Percentiles rank a stretch among this genome's conserved stretches.
phyloP scores from a whole-genome alignment of 2,329 filamentous ascomycete genomes.

The Neoarthrinium moseri region DNA sequence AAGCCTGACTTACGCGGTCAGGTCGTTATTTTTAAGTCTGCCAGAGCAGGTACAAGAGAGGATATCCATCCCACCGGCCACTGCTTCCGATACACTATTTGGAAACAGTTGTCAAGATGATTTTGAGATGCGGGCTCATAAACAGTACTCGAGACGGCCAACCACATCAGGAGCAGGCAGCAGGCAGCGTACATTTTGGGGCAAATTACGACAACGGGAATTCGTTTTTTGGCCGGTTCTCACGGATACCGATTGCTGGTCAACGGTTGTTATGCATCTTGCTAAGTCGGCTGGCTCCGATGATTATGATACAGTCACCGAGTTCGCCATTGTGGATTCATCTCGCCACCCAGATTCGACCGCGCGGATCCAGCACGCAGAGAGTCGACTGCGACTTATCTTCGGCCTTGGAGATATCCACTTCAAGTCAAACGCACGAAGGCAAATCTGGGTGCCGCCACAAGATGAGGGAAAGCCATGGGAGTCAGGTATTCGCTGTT shows the following conservation, averaged over 20 bases:
- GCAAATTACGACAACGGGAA: background rate
- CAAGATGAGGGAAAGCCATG: background rate
- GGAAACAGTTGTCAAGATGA: background rate
- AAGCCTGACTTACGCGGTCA: background rate
- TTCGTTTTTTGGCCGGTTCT: background rate
- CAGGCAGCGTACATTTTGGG: background rate
- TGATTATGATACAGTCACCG: background rate
- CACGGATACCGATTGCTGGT: background rate
- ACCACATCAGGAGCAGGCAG: too few relatives aligned
- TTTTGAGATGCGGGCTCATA: background rate
- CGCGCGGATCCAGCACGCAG: background rate
- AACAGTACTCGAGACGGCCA: background rate
- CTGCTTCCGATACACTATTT: background rate
- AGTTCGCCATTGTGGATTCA: conserved; percentile 2
- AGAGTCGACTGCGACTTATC: background rate
- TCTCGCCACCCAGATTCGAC: background rate
- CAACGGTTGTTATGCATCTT: background rate
- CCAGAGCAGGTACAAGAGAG: background rate
- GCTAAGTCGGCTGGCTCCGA: background rate
- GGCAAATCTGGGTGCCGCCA: conserved; percentile 2
- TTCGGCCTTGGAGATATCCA: background rate
- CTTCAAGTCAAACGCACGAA: background rate
- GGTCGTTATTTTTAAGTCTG: background rate
- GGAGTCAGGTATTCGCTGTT: conserved; percentile 9
- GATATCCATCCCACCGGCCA: background rate